Evolutionary conservation across 768 basidiomycete genomes (phyloP).

Genomic region (Galerina marginata): DNA sequence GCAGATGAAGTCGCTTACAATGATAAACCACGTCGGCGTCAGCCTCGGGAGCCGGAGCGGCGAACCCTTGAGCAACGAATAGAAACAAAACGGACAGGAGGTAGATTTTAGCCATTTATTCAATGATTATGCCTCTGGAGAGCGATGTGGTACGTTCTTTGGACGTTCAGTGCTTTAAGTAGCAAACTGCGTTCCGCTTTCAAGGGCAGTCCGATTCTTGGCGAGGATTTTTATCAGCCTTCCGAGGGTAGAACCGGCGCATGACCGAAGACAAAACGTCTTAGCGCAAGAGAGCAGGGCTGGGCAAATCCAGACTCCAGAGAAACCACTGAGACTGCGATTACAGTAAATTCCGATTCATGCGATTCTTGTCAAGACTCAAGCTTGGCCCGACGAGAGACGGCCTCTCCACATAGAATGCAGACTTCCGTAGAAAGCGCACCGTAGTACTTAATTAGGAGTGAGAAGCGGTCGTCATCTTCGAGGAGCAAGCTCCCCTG

Average conservation of each 20-base stretch:
- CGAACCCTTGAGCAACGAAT: conserved; percentile 2
- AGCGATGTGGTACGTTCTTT: background rate
- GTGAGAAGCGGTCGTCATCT: no score
- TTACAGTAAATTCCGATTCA: background rate
- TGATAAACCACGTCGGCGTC: conserved; percentile 7
- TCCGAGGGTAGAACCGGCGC: no score
- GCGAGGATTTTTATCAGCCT: background rate
- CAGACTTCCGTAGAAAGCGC: background rate
- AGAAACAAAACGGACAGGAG: conserved; percentile 1
- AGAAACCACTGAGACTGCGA: background rate
- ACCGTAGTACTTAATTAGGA: background rate
- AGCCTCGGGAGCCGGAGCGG: conserved; percentile 4
- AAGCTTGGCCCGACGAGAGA: background rate
- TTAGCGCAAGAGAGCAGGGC: background rate
- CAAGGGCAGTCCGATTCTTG: background rate
- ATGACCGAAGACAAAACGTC: background rate
- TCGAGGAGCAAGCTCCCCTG: no score
- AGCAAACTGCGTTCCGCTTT: background rate
- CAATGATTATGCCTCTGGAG: background rate
- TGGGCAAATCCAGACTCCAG: background rate
- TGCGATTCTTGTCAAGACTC: no score
- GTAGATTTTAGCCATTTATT: conserved; percentile 14
- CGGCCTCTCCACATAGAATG: background rate
- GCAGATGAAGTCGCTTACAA: conserved; percentile 8
- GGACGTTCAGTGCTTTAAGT: background rate